These are phyloP conservation scores for Diaporthe citriasiana DNA, from an alignment of 2,329 filamentous ascomycete species.

Conservation along the genomic window DNA sequence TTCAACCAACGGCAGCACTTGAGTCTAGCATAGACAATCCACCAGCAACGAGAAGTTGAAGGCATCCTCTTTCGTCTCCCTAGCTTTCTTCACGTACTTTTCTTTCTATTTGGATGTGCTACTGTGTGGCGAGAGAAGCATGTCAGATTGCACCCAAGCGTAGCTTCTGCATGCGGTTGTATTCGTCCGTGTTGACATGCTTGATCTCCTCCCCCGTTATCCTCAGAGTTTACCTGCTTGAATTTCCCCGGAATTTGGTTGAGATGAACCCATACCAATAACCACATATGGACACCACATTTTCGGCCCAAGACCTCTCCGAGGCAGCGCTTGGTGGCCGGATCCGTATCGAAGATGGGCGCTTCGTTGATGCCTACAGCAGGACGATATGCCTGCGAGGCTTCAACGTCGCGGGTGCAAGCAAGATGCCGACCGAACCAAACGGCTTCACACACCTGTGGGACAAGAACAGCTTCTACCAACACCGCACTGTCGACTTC, in stretches of 20 bases:
- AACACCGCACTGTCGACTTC: slow-evolving; percentile 56
- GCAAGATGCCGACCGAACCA: slow-evolving; percentile 56
- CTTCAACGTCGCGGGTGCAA: slow-evolving; percentile 58
- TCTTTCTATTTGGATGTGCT: background rate
- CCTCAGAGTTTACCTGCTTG: background rate
- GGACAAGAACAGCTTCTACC: slow-evolving; percentile 55
- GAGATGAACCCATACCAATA: background rate
- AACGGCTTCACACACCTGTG: slow-evolving; percentile 55
- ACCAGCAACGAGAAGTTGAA: background rate
- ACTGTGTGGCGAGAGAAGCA: background rate
- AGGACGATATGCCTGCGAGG: slow-evolving; percentile 57
- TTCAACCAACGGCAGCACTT: too few relatives aligned
- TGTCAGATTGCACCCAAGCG: background rate
- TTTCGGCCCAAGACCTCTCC: slow-evolving; percentile 53
- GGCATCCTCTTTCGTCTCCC: background rate
- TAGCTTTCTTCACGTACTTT: background rate
- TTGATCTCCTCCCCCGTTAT: background rate
- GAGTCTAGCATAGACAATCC: too few relatives aligned
- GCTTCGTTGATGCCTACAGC: slow-evolving; percentile 54
- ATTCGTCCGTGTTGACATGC: background rate
- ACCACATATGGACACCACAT: slow-evolving; percentile 10
- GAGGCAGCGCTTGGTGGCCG: slow-evolving; percentile 52
- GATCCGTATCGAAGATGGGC: slow-evolving; percentile 48
- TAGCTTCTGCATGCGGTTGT: background rate
- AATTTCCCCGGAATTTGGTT: background rate